phyloP scores from a whole-genome alignment of 352 stramenopile genomes.

The Pythium phragmitis region DNA sequence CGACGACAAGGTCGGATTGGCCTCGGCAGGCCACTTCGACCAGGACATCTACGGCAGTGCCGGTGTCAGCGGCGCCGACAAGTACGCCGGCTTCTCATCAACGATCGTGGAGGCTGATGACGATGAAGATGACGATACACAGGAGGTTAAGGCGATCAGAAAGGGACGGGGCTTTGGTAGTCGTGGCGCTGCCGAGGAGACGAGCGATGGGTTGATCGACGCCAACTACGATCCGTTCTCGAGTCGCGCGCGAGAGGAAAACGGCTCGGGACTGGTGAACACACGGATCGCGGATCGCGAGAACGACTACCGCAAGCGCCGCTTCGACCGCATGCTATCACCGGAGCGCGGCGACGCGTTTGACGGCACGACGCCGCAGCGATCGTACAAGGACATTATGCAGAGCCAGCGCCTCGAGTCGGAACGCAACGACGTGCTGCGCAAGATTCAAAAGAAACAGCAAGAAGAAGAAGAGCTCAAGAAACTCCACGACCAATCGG shows the following conservation, averaged over 20 bases:
- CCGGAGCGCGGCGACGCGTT: conserved; percentile 92
- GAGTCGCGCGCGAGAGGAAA: conserved; percentile 57
- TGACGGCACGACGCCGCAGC: conserved; percentile 72
- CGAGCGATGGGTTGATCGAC: conserved; percentile 61
- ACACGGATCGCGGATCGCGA: conserved; percentile 94
- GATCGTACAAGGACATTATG: conserved; percentile 91
- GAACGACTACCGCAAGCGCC: conserved; percentile 88
- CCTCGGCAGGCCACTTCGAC: conserved; percentile 71
- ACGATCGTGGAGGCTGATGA: conserved; percentile 66
- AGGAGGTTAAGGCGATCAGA: conserved; percentile 37
- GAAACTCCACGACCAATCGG: conserved; percentile 28
- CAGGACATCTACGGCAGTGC: conserved; percentile 66
- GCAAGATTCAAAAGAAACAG: conserved; percentile 86
- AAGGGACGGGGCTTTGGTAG: conserved; percentile 18
- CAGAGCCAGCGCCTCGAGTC: conserved; percentile 85
- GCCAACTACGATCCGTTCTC: conserved; percentile 91
- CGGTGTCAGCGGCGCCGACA: conserved; percentile 30
- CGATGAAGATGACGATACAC: conserved; percentile 32
- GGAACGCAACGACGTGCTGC: conserved; percentile 84
- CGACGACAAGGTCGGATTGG: conserved; percentile 51
- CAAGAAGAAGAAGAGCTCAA: conserved; percentile 61
- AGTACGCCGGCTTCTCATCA: conserved; percentile 57
- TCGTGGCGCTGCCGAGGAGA: neutral
- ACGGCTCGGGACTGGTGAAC: conserved; percentile 92
- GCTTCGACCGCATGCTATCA: conserved; percentile 87